phyloP scores from a whole-genome alignment of 805 yeast species.

The Hagleromyces aurorensis region DNA sequence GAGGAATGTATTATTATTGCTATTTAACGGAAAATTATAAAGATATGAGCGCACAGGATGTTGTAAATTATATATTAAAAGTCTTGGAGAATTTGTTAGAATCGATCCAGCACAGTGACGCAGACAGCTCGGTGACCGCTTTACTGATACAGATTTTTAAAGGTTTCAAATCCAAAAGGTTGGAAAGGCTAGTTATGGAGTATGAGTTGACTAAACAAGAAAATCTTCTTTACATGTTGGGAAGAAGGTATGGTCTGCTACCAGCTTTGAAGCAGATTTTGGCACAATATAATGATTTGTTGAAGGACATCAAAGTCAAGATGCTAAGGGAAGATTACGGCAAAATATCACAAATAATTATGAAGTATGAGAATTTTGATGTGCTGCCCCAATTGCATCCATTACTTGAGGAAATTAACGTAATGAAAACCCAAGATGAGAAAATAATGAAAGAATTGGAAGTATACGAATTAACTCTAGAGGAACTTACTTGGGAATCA shows the following conservation, averaged over 20 bases:
- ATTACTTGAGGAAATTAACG: conserved; percentile 27
- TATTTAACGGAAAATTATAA: conserved; percentile 25
- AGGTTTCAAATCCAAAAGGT: conserved; percentile 39
- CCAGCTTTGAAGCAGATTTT: conserved; percentile 22
- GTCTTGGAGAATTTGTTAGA: conserved; percentile 56
- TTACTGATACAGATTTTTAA: conserved; percentile 44
- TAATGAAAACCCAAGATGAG: conserved; percentile 32
- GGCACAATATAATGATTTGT: conserved; percentile 11
- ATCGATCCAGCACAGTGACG: conserved; percentile 59
- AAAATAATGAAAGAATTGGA: conserved; percentile 33
- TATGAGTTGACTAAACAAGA: conserved; percentile 41
- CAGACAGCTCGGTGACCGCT: conserved; percentile 48
- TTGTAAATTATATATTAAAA: conserved; percentile 37
- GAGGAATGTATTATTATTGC: conserved; percentile 62
- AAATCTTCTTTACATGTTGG: conserved; percentile 16
- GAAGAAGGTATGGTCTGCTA: conserved; percentile 21
- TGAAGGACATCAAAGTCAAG: conserved; percentile 13
- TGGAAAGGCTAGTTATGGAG: conserved; percentile 53
- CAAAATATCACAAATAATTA: conserved; percentile 4
- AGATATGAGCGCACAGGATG: conserved; percentile 27
- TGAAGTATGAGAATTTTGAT: not conserved
- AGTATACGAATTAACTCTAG: conserved; percentile 14
- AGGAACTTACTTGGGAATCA: conserved; percentile 26
- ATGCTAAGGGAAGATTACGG: conserved; percentile 28
- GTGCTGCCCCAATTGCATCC: conserved; percentile 13